Evolutionary conservation across 1,284 basidiomycete species (phyloP), one percentile per base, ranked within the genome.

Genomic region (Meripilus lineatus): DNA sequence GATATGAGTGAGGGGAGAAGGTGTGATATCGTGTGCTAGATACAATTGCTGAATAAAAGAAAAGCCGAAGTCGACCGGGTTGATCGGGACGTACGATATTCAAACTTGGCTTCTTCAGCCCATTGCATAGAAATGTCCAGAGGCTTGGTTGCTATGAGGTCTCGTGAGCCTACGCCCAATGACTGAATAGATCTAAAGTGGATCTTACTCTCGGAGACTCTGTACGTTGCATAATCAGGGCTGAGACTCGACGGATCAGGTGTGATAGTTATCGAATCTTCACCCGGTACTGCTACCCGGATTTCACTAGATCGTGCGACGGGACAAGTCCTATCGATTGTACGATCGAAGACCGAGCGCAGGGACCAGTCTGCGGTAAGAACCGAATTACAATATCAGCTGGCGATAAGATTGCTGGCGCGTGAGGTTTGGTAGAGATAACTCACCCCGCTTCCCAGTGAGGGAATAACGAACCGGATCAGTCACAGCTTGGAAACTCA

Each of bases 401-500:
- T 18, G 22, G n/a, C n/a, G n/a, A 34, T 37, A 35, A 35, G 30
- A 42, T 32, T 41, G 40, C 44, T 47, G 17, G 17, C n/a, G 35
- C 22, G 5, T 32, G 30, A 18, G 25, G 15, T 10, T 36, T 10
- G 4, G 30, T 39, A 36, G 32, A 40, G 38, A 61, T 42, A 42
- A 37, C 68, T 51, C 49, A 84, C 91, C 81, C 73, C 79, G 73
- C 58, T 72, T 69, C 53, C 67, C 64, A 44, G 70, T 64, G 32
- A 61, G 50, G 26, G 72, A 69, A 50, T 60, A 58, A 38, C 88
- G 76, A 14, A 93, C 69, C 10, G 93, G 87, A 59, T 95, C 83
- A 21, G 85, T 77, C 3, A 97, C 84, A 2, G 83, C 78, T 54
- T 93, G 90, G 56, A 91, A 84, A n/a, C 78, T 78, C 37, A 98